A percentile compares a stretch with the other conserved stretches of the same genome.
These are phyloP conservation scores for Helianthus annuus DNA, from an alignment of 129 eudicot genomes.

Conservation along the genomic window HanXRQr2.0-SUNRISE NC_035440.2:4502895-4503394, in stretches of 20 bases:
- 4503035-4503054: conserved; percentile 13
- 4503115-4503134: conserved; percentile 54
- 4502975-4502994: conserved; percentile 41
- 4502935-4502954: conserved; percentile 15
- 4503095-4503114: conserved; percentile 51
- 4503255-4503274: conserved; percentile 11
- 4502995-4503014: conserved; percentile 21
- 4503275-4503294: neutral
- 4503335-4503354: neutral
- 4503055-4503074: conserved; percentile 11
- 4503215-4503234: conserved; percentile 62
- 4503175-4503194: conserved; percentile 27
- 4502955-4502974: conserved; percentile 36
- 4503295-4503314: neutral
- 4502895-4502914: conserved; percentile 31
- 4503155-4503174: conserved; percentile 32
- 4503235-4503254: conserved; percentile 54
- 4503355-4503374: neutral
- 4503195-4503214: conserved; percentile 65
- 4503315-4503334: neutral
- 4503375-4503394: conserved; percentile 64
- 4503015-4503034: conserved; percentile 8
- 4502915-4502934: conserved; percentile 14
- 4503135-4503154: conserved; percentile 41
- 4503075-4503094: conserved; percentile 31